These are phyloP conservation scores for Penicillium sp. DNA, from an alignment of 2,329 filamentous ascomycete genomes.

Conservation along the genomic window DNA sequence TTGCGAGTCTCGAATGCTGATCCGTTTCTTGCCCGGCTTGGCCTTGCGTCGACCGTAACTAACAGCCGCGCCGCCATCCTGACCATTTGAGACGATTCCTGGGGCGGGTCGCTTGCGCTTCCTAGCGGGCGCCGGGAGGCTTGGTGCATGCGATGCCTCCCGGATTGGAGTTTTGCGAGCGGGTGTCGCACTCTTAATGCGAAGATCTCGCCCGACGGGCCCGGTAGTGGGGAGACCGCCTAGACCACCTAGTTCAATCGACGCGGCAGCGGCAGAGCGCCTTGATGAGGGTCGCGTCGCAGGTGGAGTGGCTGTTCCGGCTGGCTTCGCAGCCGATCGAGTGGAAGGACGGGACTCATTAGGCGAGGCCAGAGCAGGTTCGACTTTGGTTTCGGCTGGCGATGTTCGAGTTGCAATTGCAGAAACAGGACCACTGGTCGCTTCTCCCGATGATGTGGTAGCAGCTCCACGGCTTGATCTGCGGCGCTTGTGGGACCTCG, in stretches of 20 bases:
- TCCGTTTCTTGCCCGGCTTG: constrained; percentile 47
- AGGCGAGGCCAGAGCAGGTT: constrained; percentile 24
- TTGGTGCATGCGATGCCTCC: constrained; percentile 42
- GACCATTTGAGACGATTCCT: constrained; percentile 57
- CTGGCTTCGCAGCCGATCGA: constrained; percentile 17
- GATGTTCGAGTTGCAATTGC: constrained; percentile 15
- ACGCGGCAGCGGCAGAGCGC: constrained; percentile 28
- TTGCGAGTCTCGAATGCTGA: constrained; percentile 41
- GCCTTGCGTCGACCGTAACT: constrained; percentile 60
- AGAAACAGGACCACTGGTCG: constrained; percentile 37
- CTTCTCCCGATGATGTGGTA: constrained; percentile 21
- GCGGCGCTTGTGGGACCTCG: not conserved
- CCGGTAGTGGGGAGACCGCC: constrained; percentile 12
- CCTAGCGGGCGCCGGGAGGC: constrained; percentile 36
- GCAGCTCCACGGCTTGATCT: not conserved
- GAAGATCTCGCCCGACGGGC: constrained; percentile 32
- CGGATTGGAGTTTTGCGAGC: constrained; percentile 40
- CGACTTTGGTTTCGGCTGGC: constrained; percentile 21
- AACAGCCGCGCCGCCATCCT: constrained; percentile 60
- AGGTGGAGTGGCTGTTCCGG: constrained; percentile 32
- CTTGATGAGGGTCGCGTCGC: constrained; percentile 35
- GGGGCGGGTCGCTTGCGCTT: constrained; percentile 60
- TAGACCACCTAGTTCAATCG: constrained; percentile 26
- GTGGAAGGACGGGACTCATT: constrained; percentile 24
- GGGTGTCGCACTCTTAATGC: constrained; percentile 44